These are phyloP conservation scores for Boletales sp. DNA, from an alignment of 768 basidiomycete species.

Conservation along the genomic window DNA sequence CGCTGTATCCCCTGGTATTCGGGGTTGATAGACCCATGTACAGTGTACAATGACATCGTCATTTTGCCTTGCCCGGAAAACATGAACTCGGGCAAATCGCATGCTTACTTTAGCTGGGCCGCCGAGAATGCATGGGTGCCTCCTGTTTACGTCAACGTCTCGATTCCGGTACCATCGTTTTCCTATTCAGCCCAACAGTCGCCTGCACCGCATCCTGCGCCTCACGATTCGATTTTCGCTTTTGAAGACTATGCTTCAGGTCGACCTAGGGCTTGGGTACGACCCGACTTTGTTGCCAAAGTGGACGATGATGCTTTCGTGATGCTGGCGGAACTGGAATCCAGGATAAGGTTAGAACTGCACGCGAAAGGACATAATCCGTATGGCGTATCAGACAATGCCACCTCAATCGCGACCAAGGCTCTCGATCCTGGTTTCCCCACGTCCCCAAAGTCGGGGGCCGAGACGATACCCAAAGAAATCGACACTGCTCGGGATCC, in stretches of 20 bases:
- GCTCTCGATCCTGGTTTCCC: neutral
- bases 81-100: constrained; percentile 94
- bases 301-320: constrained; percentile 95
- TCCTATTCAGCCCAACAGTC: constrained; percentile 64
- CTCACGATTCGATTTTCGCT: constrained; percentile 65
- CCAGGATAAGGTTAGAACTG: constrained; percentile 77
- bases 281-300: constrained; percentile 91
- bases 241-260: constrained; percentile 46
- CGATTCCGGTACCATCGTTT: constrained; percentile 42
- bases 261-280: constrained; percentile 61
- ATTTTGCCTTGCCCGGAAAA: constrained; percentile 85
- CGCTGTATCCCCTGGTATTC: neutral
- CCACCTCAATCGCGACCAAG: constrained; percentile 3
- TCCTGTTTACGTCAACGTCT: constrained; percentile 55
- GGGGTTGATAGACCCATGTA: constrained; percentile 4
- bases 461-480: constrained; percentile 4
- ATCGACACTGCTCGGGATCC: constrained; percentile 47
- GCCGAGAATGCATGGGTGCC: constrained; percentile 89
- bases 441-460: neutral
- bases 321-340: constrained; percentile 91
- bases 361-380: constrained; percentile 39
- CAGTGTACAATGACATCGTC: constrained; percentile 84
- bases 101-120: constrained; percentile 93
- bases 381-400: constrained; percentile 16
- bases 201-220: constrained; percentile 57